Percentiles rank a stretch among this genome's conserved stretches.
These are phyloP conservation scores for Tympanopsis confertula DNA, from an alignment of 2,329 filamentous ascomycete genomes.

Conservation along the genomic window DNA sequence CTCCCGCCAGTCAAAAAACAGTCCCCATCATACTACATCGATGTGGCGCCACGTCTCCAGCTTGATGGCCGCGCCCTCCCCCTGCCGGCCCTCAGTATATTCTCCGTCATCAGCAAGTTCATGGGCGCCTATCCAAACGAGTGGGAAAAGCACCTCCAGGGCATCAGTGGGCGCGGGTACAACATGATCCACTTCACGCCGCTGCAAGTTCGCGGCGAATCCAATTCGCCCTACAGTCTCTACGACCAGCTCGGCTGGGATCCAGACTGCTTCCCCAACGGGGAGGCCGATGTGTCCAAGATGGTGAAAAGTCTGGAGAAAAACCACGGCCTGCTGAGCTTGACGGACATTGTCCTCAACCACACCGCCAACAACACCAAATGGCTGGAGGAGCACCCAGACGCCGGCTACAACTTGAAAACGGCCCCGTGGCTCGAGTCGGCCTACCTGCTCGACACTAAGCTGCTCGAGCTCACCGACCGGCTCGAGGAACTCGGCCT, in stretches of 20 bases:
- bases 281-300: conserved; percentile 68
- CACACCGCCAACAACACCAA: conserved; percentile 92
- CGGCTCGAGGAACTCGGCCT: conserved; percentile 61
- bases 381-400: conserved; percentile 89
- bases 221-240: conserved; percentile 94
- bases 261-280: conserved; percentile 66
- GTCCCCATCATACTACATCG: conserved; percentile 79
- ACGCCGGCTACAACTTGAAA: conserved; percentile 85
- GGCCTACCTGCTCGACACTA: conserved; percentile 48
- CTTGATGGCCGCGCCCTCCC: conserved; percentile 67
- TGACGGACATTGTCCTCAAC: conserved; percentile 96
- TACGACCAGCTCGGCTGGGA: conserved; percentile 89
- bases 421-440: conserved; percentile 72
- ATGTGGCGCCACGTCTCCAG: conserved; percentile 72
- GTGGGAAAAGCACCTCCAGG: conserved; percentile 79
- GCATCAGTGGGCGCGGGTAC: conserved; percentile 84
- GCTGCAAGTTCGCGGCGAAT: conserved; percentile 74
- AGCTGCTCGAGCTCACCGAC: conserved; percentile 64
- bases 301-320: conserved; percentile 74
- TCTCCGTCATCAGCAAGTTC: conserved; percentile 94
- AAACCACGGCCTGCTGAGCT: conserved; percentile 70
- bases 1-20: conserved; percentile 42
- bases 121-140: conserved; percentile 86
- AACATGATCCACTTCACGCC: conserved; percentile 99
- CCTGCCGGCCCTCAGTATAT: conserved; percentile 76